A percentile compares a stretch with the other conserved stretches of the same genome.
Conservation (phyloP, 768 basidiomycete genomes). For the Xerocomellus dryophilus region DNA sequence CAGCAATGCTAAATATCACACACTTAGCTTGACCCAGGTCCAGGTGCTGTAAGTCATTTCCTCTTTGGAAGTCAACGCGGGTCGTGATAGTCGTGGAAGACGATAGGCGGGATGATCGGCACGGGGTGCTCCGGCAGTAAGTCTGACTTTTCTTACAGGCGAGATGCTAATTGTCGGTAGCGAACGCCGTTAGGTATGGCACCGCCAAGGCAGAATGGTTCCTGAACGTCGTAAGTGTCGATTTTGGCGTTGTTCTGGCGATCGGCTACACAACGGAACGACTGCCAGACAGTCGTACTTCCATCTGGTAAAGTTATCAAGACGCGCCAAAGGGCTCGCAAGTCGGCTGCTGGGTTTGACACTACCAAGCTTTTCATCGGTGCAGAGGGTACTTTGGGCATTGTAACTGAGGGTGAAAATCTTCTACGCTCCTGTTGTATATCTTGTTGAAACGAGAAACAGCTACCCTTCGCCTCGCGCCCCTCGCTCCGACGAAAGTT, state of each 20-base stretch:
- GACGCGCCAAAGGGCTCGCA: constrained; percentile 73
- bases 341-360: constrained; percentile 87
- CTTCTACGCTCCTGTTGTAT: background rate
- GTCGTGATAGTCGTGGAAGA: constrained; percentile 37
- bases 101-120: constrained; percentile 86
- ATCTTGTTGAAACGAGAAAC: background rate
- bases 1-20: background rate
- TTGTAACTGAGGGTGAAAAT: constrained; percentile 74
- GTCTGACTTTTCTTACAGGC: constrained; percentile 21
- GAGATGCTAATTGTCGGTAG: constrained; percentile 31
- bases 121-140: constrained; percentile 84
- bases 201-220: constrained; percentile 90
- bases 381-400: constrained; percentile 85
- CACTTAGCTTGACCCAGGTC: constrained; percentile 64
- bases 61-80: background rate
- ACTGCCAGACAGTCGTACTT: constrained; percentile 70
- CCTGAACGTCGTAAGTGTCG: constrained; percentile 60
- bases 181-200: constrained; percentile 82
- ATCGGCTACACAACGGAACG: background rate
- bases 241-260: background rate
- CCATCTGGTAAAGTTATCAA: constrained; percentile 85
- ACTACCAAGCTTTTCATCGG: constrained; percentile 86
- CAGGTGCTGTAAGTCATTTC: constrained; percentile 52
- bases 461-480: constrained; percentile 83
- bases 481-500: constrained; percentile 77